Evolutionary conservation across 2,329 filamentous ascomycete species (phyloP), one percentile per base, ranked within the genome.

Genomic region (Pestalotiopsis fici): DNA sequence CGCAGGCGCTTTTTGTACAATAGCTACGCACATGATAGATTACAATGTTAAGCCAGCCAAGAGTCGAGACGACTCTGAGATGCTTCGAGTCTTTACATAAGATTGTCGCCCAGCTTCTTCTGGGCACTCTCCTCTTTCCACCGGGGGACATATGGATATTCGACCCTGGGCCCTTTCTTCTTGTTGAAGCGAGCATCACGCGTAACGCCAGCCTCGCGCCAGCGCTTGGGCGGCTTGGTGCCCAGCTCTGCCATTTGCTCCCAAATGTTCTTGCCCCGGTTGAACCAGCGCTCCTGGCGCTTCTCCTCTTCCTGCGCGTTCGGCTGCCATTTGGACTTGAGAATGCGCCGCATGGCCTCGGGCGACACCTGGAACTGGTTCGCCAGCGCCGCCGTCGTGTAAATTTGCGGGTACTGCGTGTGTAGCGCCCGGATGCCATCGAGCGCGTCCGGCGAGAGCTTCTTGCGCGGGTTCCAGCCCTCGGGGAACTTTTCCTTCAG

Each of bases 341-440:
- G 82, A 64, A 99, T 97, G 43, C 96, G 88, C 12, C 95, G 90
- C 68, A 98, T 93, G 0, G 90, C 93, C 77, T 99, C 96, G 2
- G 93, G 85, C 0, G 94, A 94, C n/a, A 98, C 85, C 78, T 94
- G 86, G 80, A 98, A 99, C 72, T 94, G 89, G 1, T 89, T 76
- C 0, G 95, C 89, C 15, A 98, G 88, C 39, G 89, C 86, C 18
- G 86, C 79, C 0, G 92, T 97, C 3, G 91, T 92, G 81, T 94
- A 98, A 67, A 87, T 85, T 2, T 91, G 86, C 0, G 95, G 94
- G 70, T 94, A 91, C 72, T 94, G 90, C 28, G 86, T 83, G 78
- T 98, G 89, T 39, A 99, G 84, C 23, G 93, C 91, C 55, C 94
- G 90, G 72, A 99, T 97, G 55, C 94, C 95, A n/a, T 93, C 91